Base-by-base conservation (phyloP, 2,329 filamentous ascomycete species). In the Orbilia ellipsospora region DNA sequence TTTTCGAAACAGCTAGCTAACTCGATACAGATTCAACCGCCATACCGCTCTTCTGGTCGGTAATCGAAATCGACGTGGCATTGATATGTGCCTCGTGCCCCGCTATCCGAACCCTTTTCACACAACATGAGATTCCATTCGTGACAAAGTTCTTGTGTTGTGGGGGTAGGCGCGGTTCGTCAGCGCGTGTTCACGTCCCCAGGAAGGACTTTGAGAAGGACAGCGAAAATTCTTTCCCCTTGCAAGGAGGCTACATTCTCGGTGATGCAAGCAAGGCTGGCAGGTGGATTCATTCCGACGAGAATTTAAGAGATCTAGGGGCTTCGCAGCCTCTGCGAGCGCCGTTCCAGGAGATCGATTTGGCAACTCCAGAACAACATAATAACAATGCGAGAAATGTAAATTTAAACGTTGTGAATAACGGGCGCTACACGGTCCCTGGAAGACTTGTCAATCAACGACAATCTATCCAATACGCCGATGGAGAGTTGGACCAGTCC, bases 41-140 rank as follows among this genome's bases (percentile, higher is more conserved):
- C 2, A 57, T 50, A 8, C 66, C 69, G 4, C 54, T 62, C 1
- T 31, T 65, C 16, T 73, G 69, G 61, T 73, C 61, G 5, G 10
- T 66, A 5, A 66, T 66, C 36, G 50, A 66, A 57, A 31, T n/a
- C 13, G 69, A 73, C n/a, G 56, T 62, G 3, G 69, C 61, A 10
- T 23, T 73, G 7, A 60, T 73, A 12, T 66, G 61, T 16, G 61
- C 61, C 7, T 73, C 61, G 13, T 66, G 61, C 20, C 69, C 69
- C 8, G 52, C 69, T 10, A 66, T 66, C 16, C 62, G 61, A 6
- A 61, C 45, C 20, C 48, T 66, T 20, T 73, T 62, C 20, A 61
- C 69, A 23, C 18, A 45, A 56, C 16, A 23, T 15, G 12, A 66
- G 52, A 15, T 31, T 40, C n/a, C 10, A 7, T 31, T 55, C 1